A percentile compares a stretch with the other conserved stretches of the same genome.
Conservation (phyloP, 768 basidiomycete genomes). For the Russula ochroleuca region DNA sequence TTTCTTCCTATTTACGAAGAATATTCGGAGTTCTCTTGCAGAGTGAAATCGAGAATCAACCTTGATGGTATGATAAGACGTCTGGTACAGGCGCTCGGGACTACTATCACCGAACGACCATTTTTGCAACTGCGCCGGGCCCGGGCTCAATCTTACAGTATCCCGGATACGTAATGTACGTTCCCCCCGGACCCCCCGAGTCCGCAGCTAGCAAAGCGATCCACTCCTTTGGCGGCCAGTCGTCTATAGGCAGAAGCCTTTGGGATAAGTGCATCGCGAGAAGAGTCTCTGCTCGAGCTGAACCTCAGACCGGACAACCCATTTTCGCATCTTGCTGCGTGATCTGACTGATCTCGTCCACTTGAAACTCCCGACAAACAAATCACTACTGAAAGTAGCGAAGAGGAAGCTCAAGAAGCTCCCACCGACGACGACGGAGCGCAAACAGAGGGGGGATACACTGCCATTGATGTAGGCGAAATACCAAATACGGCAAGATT, state of each 20-base stretch:
- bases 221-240: slow-evolving; percentile 63
- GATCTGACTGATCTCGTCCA: no score
- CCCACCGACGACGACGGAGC: slow-evolving; percentile 26
- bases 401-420: slow-evolving; percentile 57
- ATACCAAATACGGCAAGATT: slow-evolving; percentile 84
- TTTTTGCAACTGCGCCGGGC: no score
- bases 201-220: slow-evolving; percentile 64
- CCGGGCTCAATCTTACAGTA: slow-evolving; percentile 43
- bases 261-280: slow-evolving; percentile 57
- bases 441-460: slow-evolving; percentile 61
- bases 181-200: slow-evolving; percentile 40
- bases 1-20: no score
- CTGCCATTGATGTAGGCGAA: slow-evolving; percentile 66
- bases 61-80: no score
- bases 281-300: slow-evolving; percentile 69
- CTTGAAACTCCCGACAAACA: slow-evolving; percentile 68
- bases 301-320: slow-evolving; percentile 67
- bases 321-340: slow-evolving; percentile 80
- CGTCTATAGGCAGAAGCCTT: slow-evolving; percentile 73
- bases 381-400: slow-evolving; percentile 80
- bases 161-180: slow-evolving; percentile 90
- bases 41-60: no score
- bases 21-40: no score
- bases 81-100: no score
- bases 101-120: no score